Conservation (phyloP, 2,329 filamentous ascomycete genomes). For the Colletotrichum abscissum region DNA sequence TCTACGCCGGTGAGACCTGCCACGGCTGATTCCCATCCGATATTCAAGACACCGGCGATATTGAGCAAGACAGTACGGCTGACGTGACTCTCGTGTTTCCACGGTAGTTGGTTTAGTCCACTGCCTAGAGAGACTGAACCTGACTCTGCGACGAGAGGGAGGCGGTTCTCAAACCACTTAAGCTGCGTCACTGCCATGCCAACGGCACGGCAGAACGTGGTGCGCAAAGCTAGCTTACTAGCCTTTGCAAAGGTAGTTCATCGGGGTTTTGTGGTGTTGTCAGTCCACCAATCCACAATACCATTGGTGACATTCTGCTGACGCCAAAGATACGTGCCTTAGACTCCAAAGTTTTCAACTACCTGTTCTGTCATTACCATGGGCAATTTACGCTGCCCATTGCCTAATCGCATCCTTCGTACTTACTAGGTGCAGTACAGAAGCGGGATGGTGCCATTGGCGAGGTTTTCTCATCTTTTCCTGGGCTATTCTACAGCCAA, state of each 20-base stretch:
- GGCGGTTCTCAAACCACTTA: constrained; percentile 11
- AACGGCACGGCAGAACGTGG: constrained; percentile 14
- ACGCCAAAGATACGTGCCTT: background rate
- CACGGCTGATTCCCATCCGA: constrained; percentile 17
- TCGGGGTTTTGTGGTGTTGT: background rate
- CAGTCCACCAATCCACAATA: background rate
- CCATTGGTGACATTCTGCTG: background rate
- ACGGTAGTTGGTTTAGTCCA: constrained; percentile 18
- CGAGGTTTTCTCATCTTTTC: background rate
- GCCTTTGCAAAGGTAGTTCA: background rate
- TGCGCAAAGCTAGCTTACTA: background rate
- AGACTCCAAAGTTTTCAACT: background rate
- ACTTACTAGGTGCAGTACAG: background rate
- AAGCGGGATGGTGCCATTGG: constrained; percentile 3
- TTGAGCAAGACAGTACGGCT: constrained; percentile 9
- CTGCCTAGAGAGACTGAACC: background rate
- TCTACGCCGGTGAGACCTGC: constrained; percentile 3
- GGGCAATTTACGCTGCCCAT: too few relatives aligned
- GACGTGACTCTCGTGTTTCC: constrained; percentile 3
- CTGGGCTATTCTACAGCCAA: background rate
- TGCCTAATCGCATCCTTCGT: background rate
- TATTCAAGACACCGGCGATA: constrained; percentile 15
- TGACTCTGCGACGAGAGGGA: constrained; percentile 14
- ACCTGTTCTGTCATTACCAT: background rate
- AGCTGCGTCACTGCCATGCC: constrained; percentile 29